Evolutionary conservation across 169 alveolate species (phyloP), one percentile per base, ranked within the genome.

Genomic region (Blepharisma undulans): DNA sequence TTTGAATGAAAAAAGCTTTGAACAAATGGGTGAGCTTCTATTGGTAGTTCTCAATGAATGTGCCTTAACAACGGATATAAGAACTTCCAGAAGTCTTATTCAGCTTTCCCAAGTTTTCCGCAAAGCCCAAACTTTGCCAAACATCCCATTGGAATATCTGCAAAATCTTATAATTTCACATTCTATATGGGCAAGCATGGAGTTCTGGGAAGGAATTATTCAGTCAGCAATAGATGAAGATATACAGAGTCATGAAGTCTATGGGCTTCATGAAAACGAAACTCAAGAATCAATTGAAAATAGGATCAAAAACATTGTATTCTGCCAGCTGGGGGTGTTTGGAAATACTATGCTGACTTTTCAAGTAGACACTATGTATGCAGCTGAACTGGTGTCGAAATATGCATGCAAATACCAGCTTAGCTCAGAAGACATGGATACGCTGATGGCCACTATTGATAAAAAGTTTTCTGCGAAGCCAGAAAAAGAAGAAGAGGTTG

Each of bases 321-420:
- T 86, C 29, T 30, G 84, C 18, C 74, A 86, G 36, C 36, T 86
- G 2, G 91, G 91, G 71, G 32, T 22, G 25, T 86, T 22, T 72
- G 80, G 72, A 25, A 21, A 22, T 72, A 29, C 27, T 60, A 86
- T 86, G 48, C 59, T 27, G 7, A 48, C 80, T 86, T 86, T 86
- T 72, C 36, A 72, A 18, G 91, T 86, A 1, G 82, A 72, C 36
- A 29, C 61, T 66, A 72, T 19, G 82, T 86, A 86, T 66, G 61
- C 27, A 25, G 36, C 29, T 1, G 82, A 86, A 25, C 14, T 86
- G 22, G 36, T 86, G 6, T 27, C 66, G 61, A 86, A 66, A 84
- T 86, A 84, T 30, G 72, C 82, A 0, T 86, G 91, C 84, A 60
- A 36, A 66, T 72, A 25, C 29, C n/a, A 72, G 22, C 8, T 66